Base-by-base conservation (phyloP, 768 basidiomycete genomes). In the Russula virescens region DNA sequence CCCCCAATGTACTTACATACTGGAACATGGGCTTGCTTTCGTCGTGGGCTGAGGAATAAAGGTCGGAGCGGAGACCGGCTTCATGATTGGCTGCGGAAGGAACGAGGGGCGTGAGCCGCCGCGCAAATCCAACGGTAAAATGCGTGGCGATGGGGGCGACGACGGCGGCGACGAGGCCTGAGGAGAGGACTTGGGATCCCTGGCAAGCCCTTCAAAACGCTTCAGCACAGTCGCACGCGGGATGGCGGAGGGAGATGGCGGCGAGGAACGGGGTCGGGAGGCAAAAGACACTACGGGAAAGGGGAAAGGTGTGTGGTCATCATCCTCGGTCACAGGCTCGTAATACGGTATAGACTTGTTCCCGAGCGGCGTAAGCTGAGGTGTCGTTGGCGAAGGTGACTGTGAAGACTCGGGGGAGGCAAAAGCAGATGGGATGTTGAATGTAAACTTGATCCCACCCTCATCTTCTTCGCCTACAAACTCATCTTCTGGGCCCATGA, bases 361-460 rank as follows among this genome's bases (percentile, higher is more conserved):
- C 31, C 58, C 66, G 16, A 64, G 59, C 16, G 65, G 53, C 18
- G 69, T 64, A 38, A 50, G 58, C 26, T 38, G 13, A 13, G 65
- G 62, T n/a, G 65, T 62, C 5, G 56, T 55, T 60, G 54, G 65
- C 31, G 52, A 65, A 59, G 43, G 56, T 62, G 59, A 60, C 63
- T 14, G 63, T 46, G 72, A 74, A 54, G 47, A 62, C 60, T 34
- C 67, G 35, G 62, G 16, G 4, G 66, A 64, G n/a, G 70, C 69
- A 62, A 63, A 69, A 18, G 49, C 50, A 4, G 75, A 70, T n/a
- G 89, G 85, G 21, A 85, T 81, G 3, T 82, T 83, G 64, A 91
- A 89, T 3, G 80, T 87, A 67, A 91, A 89, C 64, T 80, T 83
- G 70, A 91, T 88, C 6, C 89, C 89, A 34, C 85, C 76, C 46